Conservation (phyloP, 2,329 filamentous ascomycete genomes). For the Neospermospora avenae region DNA sequence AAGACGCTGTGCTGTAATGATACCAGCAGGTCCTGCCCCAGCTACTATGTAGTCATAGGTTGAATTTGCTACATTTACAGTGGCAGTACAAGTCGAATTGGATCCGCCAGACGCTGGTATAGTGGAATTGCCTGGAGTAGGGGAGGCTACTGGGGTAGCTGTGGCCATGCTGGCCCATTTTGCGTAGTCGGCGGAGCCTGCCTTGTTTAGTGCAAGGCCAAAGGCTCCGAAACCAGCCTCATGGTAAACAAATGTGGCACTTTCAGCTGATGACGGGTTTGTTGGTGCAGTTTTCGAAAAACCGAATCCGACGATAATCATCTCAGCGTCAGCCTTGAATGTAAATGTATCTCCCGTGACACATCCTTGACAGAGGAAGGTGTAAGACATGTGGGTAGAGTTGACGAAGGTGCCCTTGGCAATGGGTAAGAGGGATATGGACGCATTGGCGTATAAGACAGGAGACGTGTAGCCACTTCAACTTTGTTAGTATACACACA, state of each 20-base stretch:
- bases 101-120: slow-evolving; percentile 4
- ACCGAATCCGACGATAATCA: slow-evolving; percentile 27
- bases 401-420: slow-evolving; percentile 51
- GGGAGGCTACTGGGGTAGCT: not conserved
- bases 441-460: slow-evolving; percentile 39
- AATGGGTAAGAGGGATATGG: slow-evolving; percentile 37
- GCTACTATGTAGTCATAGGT: slow-evolving; percentile 63
- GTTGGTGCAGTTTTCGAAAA: slow-evolving; percentile 11
- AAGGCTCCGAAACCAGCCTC: slow-evolving; percentile 22
- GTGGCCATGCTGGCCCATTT: slow-evolving; percentile 21
- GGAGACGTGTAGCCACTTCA: slow-evolving; percentile 45
- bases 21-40: slow-evolving; percentile 59
- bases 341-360: slow-evolving; percentile 28
- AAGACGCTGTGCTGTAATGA: slow-evolving; percentile 50
- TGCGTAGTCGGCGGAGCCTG: slow-evolving; percentile 15
- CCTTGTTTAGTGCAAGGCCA: slow-evolving; percentile 15
- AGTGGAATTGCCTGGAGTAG: slow-evolving; percentile 1
- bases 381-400: slow-evolving; percentile 50
- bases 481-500: not conserved
- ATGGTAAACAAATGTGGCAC: slow-evolving; percentile 20
- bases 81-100: slow-evolving; percentile 18
- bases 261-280: slow-evolving; percentile 16
- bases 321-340: slow-evolving; percentile 25
- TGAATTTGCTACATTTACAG: slow-evolving; percentile 20
- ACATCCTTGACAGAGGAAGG: slow-evolving; percentile 49